phyloP scores from a whole-genome alignment of 345 rosid genomes.

The Aegle marmelos region DNA sequence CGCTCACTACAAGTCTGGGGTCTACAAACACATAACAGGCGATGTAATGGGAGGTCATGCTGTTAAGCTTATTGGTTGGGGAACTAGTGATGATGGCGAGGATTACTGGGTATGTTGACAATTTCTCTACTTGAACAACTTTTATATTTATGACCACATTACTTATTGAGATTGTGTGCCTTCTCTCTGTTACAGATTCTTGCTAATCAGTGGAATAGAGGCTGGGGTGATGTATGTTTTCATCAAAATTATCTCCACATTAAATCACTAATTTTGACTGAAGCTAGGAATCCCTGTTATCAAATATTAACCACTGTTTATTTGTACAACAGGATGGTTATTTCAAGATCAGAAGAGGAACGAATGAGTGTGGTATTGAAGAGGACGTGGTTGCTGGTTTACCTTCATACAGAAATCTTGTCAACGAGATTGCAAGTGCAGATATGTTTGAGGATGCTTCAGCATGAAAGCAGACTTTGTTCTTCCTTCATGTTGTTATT shows the following conservation, averaged over 20 bases:
- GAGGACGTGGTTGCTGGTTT: constrained; percentile 70
- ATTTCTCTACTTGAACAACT: not conserved
- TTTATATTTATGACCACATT: not conserved
- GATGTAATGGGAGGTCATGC: constrained; percentile 83
- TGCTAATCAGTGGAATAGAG: constrained; percentile 90
- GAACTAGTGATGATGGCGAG: constrained; percentile 75
- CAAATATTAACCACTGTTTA: not conserved
- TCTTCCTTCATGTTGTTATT: not conserved
- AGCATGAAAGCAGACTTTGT: constrained; percentile 20
- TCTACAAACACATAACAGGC: constrained; percentile 82
- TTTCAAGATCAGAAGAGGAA: constrained; percentile 86
- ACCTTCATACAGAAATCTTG: constrained; percentile 77
- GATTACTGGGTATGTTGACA: constrained; percentile 78
- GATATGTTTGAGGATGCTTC: constrained; percentile 41
- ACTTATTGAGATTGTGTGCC: not conserved
- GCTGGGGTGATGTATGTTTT: constrained; percentile 91
- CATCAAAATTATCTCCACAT: constrained; percentile 1
- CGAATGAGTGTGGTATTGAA: constrained; percentile 91
- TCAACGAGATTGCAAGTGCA: constrained; percentile 31
- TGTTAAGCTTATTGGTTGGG: constrained; percentile 97
- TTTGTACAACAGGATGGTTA: constrained; percentile 67
- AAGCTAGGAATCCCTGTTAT: not conserved
- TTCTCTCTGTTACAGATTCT: constrained; percentile 56
- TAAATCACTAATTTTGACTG: not conserved
- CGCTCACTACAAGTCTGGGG: constrained; percentile 94